phyloP scores from a whole-genome alignment of 805 yeast genomes.

The Cyberlindnera nakhonratchasimensis region DNA sequence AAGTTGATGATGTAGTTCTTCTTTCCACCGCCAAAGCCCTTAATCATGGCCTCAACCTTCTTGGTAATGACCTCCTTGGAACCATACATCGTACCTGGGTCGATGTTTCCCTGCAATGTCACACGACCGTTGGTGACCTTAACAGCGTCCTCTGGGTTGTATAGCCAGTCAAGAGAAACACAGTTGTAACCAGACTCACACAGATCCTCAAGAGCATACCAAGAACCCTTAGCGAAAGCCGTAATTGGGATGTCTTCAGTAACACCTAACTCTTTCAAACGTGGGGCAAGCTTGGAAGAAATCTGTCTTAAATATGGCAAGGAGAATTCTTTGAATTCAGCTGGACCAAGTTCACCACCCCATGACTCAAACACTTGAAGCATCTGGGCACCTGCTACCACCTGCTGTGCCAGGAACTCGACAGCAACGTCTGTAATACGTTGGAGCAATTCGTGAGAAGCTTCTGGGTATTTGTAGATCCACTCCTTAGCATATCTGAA shows the following conservation, averaged over 20 bases:
- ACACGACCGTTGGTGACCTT: conserved; percentile 70
- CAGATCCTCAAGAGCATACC: conserved; percentile 90
- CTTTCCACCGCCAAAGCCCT: conserved; percentile 92
- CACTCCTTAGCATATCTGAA: conserved; percentile 90
- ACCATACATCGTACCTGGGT: conserved; percentile 94
- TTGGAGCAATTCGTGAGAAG: conserved; percentile 66
- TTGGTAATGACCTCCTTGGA: conserved; percentile 72
- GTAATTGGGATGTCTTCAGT: conserved; percentile 77
- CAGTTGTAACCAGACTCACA: conserved; percentile 79
- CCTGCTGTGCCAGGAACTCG: conserved; percentile 91
- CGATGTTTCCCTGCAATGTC: conserved; percentile 89
- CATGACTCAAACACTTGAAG: conserved; percentile 95
- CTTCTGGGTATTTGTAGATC: conserved; percentile 78
- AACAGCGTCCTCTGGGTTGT: conserved; percentile 82
- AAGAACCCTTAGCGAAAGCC: conserved; percentile 92
- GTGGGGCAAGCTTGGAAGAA: conserved; percentile 58
- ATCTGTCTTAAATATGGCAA: conserved; percentile 85
- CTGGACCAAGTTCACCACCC: conserved; percentile 96
- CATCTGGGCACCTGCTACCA: conserved; percentile 97
- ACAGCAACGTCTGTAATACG: conserved; percentile 83
- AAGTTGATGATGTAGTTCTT: conserved; percentile 88
- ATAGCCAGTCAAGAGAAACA: conserved; percentile 92
- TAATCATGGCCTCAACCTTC: conserved; percentile 84
- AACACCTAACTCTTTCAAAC: conserved; percentile 70
- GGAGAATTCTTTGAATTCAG: conserved; percentile 83